These are phyloP conservation scores for Solanum sitiens DNA, from an alignment of 257 asterid genomes.

Conservation along the genomic window DNA sequence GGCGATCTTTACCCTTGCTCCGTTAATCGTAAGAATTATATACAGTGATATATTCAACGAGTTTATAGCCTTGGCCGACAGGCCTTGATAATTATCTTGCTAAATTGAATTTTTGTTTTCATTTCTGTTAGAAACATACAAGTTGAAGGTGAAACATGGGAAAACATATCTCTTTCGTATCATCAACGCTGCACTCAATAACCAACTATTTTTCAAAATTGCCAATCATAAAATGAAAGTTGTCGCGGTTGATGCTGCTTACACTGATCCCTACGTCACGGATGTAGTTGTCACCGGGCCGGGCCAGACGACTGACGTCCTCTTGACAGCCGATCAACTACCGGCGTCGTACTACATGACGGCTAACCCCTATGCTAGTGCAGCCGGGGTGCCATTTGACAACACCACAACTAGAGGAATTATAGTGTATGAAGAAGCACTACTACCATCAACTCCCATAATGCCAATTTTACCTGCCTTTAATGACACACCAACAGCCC, in stretches of 20 bases:
- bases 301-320: conserved; percentile 3
- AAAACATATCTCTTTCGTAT: conserved; percentile 5
- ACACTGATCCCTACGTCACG: background rate
- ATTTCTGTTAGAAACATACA: background rate
- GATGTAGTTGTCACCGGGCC: background rate
- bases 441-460: background rate
- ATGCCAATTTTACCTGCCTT: conserved; percentile 4
- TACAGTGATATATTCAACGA: conserved; percentile 3
- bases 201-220: conserved; percentile 1
- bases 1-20: conserved; percentile 3
- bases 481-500: conserved; percentile 9
- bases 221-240: conserved; percentile 3
- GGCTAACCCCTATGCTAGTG: conserved; percentile 4
- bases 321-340: background rate
- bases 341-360: background rate
- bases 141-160: background rate
- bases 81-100: background rate
- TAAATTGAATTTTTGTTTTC: background rate
- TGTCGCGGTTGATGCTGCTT: conserved; percentile 4
- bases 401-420: conserved; percentile 8
- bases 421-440: background rate
- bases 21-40: background rate
- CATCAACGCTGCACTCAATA: conserved; percentile 11
- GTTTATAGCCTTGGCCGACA: conserved; percentile 12
- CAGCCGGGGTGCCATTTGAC: conserved; percentile 4